Evolutionary conservation across 2,329 filamentous ascomycete species (phyloP).

Genomic region (Hymenoscyphus occultus): DNA sequence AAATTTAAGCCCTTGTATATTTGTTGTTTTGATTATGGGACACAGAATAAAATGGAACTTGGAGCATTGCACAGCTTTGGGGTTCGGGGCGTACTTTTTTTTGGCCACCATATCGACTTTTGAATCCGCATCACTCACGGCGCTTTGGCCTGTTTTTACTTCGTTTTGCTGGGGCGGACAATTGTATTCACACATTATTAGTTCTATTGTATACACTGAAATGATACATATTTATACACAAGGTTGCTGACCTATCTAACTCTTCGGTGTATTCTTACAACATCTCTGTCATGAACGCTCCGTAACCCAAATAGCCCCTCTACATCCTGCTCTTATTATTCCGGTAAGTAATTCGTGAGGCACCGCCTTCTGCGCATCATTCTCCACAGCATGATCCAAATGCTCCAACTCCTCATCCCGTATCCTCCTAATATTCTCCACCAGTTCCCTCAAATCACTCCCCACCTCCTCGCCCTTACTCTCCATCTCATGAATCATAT

Average conservation of each 20-base stretch:
- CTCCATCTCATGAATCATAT: constrained; percentile 77
- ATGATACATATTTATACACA: constrained; percentile 1
- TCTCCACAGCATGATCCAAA: constrained; percentile 88
- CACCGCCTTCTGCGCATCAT: constrained; percentile 85
- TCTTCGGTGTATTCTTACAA: neutral
- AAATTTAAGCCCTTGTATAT: constrained; percentile 21
- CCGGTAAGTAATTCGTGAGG: constrained; percentile 88
- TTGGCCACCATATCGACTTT: neutral
- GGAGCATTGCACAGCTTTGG: constrained; percentile 7
- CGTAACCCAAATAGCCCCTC: constrained; percentile 88
- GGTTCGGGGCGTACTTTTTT: neutral
- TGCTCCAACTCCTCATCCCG: constrained; percentile 96
- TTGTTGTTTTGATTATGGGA: constrained; percentile 13
- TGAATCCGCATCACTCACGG: neutral
- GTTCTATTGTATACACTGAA: neutral
- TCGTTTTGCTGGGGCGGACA: neutral
- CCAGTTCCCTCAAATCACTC: constrained; percentile 69
- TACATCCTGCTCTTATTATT: constrained; percentile 84
- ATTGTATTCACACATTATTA: neutral
- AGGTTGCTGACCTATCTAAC: too few species aligned
- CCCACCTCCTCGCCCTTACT: constrained; percentile 75
- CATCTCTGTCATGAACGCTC: constrained; percentile 56
- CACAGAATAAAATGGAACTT: constrained; percentile 3
- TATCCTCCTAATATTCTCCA: constrained; percentile 75
- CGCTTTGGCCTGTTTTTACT: neutral